These are phyloP conservation scores for Colletotrichum chrysophilum DNA, from an alignment of 2,329 filamentous ascomycete genomes.

Conservation along the genomic window DNA sequence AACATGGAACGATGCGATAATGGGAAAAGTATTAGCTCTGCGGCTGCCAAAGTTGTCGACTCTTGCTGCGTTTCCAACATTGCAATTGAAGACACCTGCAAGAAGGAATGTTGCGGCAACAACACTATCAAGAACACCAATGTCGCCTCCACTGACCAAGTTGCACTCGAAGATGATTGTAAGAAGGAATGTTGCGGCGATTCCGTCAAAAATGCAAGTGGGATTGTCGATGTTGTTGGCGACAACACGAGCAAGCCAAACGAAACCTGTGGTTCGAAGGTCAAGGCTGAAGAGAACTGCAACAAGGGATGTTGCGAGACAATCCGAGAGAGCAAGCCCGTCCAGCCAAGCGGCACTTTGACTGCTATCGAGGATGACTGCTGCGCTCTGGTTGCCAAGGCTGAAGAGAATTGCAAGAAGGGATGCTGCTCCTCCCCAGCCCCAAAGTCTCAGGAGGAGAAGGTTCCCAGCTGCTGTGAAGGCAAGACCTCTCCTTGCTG, in stretches of 20 bases:
- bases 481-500: constrained; percentile 46
- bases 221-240: neutral
- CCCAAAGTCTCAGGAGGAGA: neutral
- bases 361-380: neutral
- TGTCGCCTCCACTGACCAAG: neutral
- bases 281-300: neutral
- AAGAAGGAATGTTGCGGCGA: neutral
- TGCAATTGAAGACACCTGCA: neutral
- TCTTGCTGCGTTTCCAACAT: neutral
- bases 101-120: neutral
- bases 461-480: constrained; percentile 42
- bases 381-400: neutral
- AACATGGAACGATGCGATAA: neutral
- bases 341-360: neutral
- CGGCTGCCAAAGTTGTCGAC: neutral
- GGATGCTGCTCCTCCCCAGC: neutral
- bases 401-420: neutral
- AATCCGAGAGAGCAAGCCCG: neutral
- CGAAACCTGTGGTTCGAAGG: neutral
- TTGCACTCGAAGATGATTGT: neutral
- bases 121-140: neutral
- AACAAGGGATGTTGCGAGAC: neutral
- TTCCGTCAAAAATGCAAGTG: too few relatives aligned
- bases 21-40: neutral
- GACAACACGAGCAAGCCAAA: neutral